Evolutionary conservation across 225 moss, liverwort and hornwort species (phyloP).

Genomic region (Rhytidiadelphus loreus): DNA sequence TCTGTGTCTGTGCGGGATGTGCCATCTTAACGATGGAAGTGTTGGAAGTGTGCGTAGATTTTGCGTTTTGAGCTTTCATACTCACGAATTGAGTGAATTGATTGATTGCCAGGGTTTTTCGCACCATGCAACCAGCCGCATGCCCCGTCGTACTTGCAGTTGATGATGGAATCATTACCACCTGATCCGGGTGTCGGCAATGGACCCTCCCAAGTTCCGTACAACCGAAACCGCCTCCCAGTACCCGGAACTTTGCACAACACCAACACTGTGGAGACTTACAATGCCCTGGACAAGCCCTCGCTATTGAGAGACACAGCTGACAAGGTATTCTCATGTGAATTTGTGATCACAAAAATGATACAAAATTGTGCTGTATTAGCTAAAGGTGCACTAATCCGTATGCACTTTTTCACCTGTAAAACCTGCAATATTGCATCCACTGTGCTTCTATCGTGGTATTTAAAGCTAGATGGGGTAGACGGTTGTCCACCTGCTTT

Average conservation of each 20-base stretch:
- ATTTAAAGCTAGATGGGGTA: background rate
- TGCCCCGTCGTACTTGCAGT: conserved; percentile 67
- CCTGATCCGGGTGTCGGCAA: conserved; percentile 56
- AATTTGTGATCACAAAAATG: background rate
- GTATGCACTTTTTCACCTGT: background rate
- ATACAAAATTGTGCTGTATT: background rate
- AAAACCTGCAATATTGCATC: background rate
- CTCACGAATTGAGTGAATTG: background rate
- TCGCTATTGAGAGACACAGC: conserved; percentile 44
- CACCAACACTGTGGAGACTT: conserved; percentile 78
- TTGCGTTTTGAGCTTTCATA: too few relatives aligned
- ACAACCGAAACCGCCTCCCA: conserved; percentile 88
- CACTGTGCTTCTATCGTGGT: background rate
- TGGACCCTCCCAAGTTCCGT: conserved; percentile 26
- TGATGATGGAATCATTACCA: conserved; percentile 82
- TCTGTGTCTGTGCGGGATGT: too few relatives aligned
- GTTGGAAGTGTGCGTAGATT: too few relatives aligned
- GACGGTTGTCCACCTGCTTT: background rate
- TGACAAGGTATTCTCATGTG: conserved; percentile 39
- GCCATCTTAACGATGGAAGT: too few relatives aligned
- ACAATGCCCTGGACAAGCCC: conserved; percentile 66
- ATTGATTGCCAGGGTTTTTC: conserved; percentile 59
- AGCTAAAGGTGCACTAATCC: background rate
- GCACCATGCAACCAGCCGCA: conserved; percentile 93
- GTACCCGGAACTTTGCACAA: conserved; percentile 79